Percentiles rank a stretch among this genome's conserved stretches.
Conservation (phyloP, 441 rosid species). For the Daphne laureola region DNA sequence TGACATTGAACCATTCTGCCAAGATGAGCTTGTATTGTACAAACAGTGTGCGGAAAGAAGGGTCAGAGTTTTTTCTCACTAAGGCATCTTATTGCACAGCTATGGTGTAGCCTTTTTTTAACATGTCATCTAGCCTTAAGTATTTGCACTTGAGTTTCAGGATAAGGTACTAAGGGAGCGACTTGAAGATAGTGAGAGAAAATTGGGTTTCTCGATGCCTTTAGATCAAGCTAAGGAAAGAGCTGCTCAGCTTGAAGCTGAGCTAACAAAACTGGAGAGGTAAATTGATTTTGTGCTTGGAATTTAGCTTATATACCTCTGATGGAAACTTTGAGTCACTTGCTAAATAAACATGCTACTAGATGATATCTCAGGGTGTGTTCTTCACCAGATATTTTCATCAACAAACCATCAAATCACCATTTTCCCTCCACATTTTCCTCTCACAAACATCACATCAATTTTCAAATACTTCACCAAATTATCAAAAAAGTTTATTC, state of each 20-base stretch:
- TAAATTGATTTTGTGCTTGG: conserved; percentile 16
- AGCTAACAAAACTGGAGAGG: conserved; percentile 81
- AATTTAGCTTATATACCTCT: background rate
- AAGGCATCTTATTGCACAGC: conserved; percentile 8
- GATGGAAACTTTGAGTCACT: conserved; percentile 1
- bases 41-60: conserved; percentile 74
- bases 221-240: conserved; percentile 66
- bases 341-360: background rate
- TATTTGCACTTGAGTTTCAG: conserved; percentile 30
- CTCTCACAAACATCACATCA: too few relatives aligned
- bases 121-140: conserved; percentile 2
- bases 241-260: conserved; percentile 65
- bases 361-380: background rate
- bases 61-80: conserved; percentile 28
- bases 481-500: too few relatives aligned
- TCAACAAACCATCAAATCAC: too few relatives aligned
- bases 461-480: too few relatives aligned
- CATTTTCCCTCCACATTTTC: too few relatives aligned
- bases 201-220: conserved; percentile 90
- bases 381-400: too few relatives aligned
- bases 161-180: conserved; percentile 77
- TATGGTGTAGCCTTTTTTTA: conserved; percentile 7
- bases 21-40: conserved; percentile 83
- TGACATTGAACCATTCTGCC: conserved; percentile 90
- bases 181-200: conserved; percentile 79